Base-by-base conservation (phyloP, 345 rosid genomes). In the Aquilaria sinensis region DNA sequence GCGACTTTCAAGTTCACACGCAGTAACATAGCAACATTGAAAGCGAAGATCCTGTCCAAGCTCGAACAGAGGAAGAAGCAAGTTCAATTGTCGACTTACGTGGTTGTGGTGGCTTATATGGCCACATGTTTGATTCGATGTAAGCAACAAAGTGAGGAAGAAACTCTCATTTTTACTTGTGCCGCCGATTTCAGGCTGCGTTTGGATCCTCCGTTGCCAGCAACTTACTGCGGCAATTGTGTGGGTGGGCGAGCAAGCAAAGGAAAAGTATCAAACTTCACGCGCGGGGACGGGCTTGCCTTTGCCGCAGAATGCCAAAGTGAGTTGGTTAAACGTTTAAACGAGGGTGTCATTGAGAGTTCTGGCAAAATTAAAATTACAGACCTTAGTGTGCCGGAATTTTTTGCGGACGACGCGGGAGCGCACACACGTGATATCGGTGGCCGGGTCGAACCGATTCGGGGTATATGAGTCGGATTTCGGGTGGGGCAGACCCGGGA, bases 161-260 rank as follows among this genome's bases (percentile, higher is more conserved):
- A 49, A 31, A 33, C 7, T 3, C 30, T 75, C 2, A 32, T 57
- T 5, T 5, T 77, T 1, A 71, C 60, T n/a, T 70, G 80, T 29
- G 31, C 75, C 0, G 75, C 71, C 1, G 81, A 83, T 51, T 75
- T 66, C 12, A 48, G 85, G 9, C 16, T 64, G 12, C 74, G 77
- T 2, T 30, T 80, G 10, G 74, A 67, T 46, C 80, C 81, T 46
- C 83, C 80, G 33, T 8, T 77, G 2, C 76, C 84, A 1, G 33
- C 46, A 0, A 78, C 77, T 50, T 83, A 64, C 51, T 67, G 75
- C 7, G 85, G 85, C 0, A 16, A 0, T 16, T 16, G 23, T 16
- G 23, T 16, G 23, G 23, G 23, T 16, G 23, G 23, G 23, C 23
- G 80, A 77, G 41, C 50, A 13, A 2, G 13, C 11, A 47, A 47